Evolutionary conservation across 1,139 yeast genomes (phyloP).

Genomic region (Yamadazyma friedrichii): DNA sequence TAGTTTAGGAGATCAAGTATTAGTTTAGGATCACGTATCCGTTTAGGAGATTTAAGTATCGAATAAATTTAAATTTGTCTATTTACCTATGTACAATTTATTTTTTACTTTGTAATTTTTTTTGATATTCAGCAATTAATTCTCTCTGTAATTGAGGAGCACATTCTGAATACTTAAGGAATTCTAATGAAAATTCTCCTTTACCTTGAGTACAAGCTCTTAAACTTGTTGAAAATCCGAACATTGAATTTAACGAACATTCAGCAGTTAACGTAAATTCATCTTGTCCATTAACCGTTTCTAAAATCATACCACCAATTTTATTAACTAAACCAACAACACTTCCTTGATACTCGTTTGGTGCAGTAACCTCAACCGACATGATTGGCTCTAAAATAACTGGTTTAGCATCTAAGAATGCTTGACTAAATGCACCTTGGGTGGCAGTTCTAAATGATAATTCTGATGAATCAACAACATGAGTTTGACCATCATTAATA

Average conservation of each 20-base stretch:
- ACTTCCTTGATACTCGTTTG: conserved; percentile 92
- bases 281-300: conserved; percentile 90
- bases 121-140: conserved; percentile 78
- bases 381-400: conserved; percentile 93
- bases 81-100: conserved; percentile 11
- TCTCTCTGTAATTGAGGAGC: conserved; percentile 89
- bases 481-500: conserved; percentile 95
- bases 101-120: conserved; percentile 28
- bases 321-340: conserved; percentile 91
- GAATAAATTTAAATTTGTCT: too few relatives aligned
- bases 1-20: too few relatives aligned
- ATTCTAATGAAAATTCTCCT: conserved; percentile 96
- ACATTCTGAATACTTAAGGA: conserved; percentile 88
- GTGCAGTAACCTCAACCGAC: conserved; percentile 91
- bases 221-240: conserved; percentile 92
- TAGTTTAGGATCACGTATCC: too few relatives aligned
- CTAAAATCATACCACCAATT: conserved; percentile 87
- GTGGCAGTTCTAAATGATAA: conserved; percentile 93
- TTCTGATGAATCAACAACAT: conserved; percentile 96
- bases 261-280: conserved; percentile 94
- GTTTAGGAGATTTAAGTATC: too few relatives aligned
- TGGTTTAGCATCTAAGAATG: conserved; percentile 81
- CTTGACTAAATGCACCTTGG: conserved; percentile 87
- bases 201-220: conserved; percentile 99
- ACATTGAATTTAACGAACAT: conserved; percentile 92